Evolutionary conservation across 306 rosid species (phyloP), one percentile per base, ranked within the genome.

Genomic region (Dalbergia oliveri): DNA sequence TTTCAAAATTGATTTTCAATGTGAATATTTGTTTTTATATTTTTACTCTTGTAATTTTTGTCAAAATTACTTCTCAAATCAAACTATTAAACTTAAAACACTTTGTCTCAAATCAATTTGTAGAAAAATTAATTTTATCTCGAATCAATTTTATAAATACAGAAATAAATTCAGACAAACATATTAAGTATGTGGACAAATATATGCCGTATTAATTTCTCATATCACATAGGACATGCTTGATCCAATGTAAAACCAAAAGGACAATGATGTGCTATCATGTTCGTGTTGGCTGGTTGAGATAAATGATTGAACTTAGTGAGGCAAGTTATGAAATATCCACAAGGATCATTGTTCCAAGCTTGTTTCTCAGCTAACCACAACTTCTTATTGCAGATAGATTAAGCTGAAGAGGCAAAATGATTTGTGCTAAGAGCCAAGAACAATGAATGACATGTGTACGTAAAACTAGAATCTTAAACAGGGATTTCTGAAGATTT

Each of bases 261-360:
- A 80, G 87, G 67, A 86, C 89, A 71, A 71, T 76, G 62, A 84
- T 76, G 73, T 37, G 80, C 14, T 33, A 79, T 75, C 12, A 81
- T 72, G 62, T 57, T 64, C 8, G 59, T 45, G 69, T 41, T 78
- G 77, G 60, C 45, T 15, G 49, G 43, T 41, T 56, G 47, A 79
- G 65, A 73, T 50, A 18, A 73, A 74, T 73, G 26, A 84, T 84
- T 79, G 56, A 79, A 37, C 49, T 67, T 67, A 66, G 73, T 66
- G 26, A 59, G 33, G 47, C 56, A 47, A 58, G 11, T 72, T 73
- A 58, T 45, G 64, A 16, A 78, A 34, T 8, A 39, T 3, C 53
- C 87, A 44, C 72, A 66, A 47, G 53, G 61, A 68, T 73, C 49
- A 54, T 45, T 50, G 39, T 54, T 72, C 34, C 39, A 54, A 33